A percentile compares a stretch with the other conserved stretches of the same genome.
Evolutionary conservation across 352 stramenopile genomes (phyloP).

Genomic region (Phytophthora cryptogea): DNA sequence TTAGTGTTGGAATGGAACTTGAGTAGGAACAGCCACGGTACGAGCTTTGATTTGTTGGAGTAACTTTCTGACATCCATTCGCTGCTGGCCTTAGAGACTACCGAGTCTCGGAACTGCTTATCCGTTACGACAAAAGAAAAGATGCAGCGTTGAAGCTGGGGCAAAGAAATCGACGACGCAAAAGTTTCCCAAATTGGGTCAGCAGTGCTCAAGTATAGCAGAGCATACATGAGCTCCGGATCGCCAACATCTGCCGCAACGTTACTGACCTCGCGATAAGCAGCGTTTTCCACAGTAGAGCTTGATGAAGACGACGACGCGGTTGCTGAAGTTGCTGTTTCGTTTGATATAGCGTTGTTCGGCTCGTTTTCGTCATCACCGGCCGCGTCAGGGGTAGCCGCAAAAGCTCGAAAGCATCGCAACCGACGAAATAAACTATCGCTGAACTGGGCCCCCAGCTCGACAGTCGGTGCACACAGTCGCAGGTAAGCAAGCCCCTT

Average conservation of each 20-base stretch:
- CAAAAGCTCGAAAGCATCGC: constrained; percentile 79
- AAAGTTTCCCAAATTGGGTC: constrained; percentile 68
- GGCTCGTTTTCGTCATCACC: constrained; percentile 35
- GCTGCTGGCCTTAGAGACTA: constrained; percentile 60
- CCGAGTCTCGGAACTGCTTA: constrained; percentile 42
- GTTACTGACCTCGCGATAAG: constrained; percentile 86
- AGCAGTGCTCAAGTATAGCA: constrained; percentile 81
- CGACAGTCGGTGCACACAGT: constrained; percentile 52
- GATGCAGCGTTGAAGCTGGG: background rate
- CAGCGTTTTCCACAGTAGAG: constrained; percentile 68
- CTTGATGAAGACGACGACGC: constrained; percentile 15
- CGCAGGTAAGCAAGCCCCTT: constrained; percentile 80
- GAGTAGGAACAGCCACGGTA: constrained; percentile 78
- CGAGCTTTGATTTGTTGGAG: constrained; percentile 54
- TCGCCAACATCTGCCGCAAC: constrained; percentile 80
- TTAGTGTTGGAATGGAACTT: constrained; percentile 79
- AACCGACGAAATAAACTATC: constrained; percentile 79
- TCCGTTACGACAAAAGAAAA: constrained; percentile 63
- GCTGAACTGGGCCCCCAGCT: constrained; percentile 67
- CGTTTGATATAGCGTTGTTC: constrained; percentile 11
- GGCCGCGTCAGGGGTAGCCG: constrained; percentile 26
- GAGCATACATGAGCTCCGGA: constrained; percentile 79
- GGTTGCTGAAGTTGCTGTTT: constrained; percentile 3
- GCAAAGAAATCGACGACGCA: constrained; percentile 6
- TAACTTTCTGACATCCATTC: constrained; percentile 63